Evolutionary conservation across 495 filamentous ascomycete genomes (phyloP).

Genomic region (Aspergillus affinis): DNA sequence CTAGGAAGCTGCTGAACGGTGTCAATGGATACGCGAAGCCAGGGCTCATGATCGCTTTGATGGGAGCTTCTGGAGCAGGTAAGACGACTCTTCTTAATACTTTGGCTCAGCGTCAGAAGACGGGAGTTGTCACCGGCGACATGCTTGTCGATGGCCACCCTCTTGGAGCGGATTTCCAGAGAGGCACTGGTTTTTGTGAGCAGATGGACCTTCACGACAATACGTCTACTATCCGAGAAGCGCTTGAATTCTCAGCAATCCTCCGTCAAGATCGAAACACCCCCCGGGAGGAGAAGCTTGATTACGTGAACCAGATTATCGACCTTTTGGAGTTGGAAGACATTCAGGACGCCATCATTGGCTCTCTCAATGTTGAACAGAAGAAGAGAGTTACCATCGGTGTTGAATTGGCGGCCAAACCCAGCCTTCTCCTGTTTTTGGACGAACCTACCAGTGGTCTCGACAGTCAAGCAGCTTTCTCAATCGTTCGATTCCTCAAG

Average conservation of each 20-base stretch:
- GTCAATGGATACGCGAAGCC: conserved; percentile 79
- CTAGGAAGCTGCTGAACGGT: conserved; percentile 67
- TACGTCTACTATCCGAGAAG: conserved; percentile 64
- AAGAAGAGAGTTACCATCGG: conserved; percentile 82
- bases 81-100: conserved; percentile 78
- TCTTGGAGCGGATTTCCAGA: conserved; percentile 70
- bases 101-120: conserved; percentile 71
- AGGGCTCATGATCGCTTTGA: conserved; percentile 75
- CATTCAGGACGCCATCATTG: conserved; percentile 54
- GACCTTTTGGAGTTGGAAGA: conserved; percentile 57
- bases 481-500: conserved; percentile 79
- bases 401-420: conserved; percentile 88
- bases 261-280: conserved; percentile 56
- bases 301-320: conserved; percentile 62
- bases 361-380: conserved; percentile 63
- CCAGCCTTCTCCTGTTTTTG: conserved; percentile 75
- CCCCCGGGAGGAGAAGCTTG: conserved; percentile 54
- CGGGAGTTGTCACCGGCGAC: conserved; percentile 68
- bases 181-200: conserved; percentile 80
- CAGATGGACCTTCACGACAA: conserved; percentile 82
- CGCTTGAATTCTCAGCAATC: conserved; percentile 65
- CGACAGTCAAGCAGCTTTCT: conserved; percentile 80
- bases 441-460: conserved; percentile 83
- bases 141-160: conserved; percentile 78
- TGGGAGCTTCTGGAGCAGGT: conserved; percentile 83